A percentile compares a stretch with the other conserved stretches of the same genome.
Evolutionary conservation across 805 yeast genomes (phyloP).

Genomic region (Hanseniaspora singularis): DNA sequence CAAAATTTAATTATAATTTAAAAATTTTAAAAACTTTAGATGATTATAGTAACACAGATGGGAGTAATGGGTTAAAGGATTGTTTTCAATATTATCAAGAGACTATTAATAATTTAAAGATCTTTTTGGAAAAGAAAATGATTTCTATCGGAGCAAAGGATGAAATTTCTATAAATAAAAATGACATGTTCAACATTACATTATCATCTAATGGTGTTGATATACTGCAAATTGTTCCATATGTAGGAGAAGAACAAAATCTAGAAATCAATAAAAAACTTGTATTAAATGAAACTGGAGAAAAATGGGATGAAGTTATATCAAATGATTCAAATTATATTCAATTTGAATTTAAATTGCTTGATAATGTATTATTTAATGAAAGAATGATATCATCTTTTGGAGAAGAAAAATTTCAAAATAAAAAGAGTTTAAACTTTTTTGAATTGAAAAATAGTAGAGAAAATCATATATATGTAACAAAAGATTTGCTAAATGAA

Average conservation of each 20-base stretch:
- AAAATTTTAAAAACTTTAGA: slow-evolving; percentile 26
- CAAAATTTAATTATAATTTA: slow-evolving; percentile 27
- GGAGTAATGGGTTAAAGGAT: neutral
- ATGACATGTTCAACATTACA: slow-evolving; percentile 5
- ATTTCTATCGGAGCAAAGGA: neutral
- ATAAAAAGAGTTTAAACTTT: slow-evolving; percentile 10
- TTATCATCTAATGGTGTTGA: neutral
- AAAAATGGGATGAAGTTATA: neutral
- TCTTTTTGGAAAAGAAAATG: neutral
- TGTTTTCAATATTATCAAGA: slow-evolving; percentile 8
- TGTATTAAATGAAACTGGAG: neutral
- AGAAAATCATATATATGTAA: neutral
- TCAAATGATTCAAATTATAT: neutral
- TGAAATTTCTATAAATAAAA: neutral
- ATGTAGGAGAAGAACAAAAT: neutral
- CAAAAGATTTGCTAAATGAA: slow-evolving; percentile 3
- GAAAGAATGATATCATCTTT: slow-evolving; percentile 11
- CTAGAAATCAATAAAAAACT: neutral
- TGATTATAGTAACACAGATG: slow-evolving; percentile 9
- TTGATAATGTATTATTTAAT: slow-evolving; percentile 1
- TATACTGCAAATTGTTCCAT: neutral
- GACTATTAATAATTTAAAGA: neutral
- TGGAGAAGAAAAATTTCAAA: slow-evolving; percentile 10
- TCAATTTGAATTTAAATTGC: neutral
- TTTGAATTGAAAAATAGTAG: slow-evolving; percentile 11